A percentile compares a stretch with the other conserved stretches of the same genome.
These are phyloP conservation scores for Aspergillus wentii DNA, from an alignment of 495 filamentous ascomycete genomes.

Conservation along the genomic window DNA sequence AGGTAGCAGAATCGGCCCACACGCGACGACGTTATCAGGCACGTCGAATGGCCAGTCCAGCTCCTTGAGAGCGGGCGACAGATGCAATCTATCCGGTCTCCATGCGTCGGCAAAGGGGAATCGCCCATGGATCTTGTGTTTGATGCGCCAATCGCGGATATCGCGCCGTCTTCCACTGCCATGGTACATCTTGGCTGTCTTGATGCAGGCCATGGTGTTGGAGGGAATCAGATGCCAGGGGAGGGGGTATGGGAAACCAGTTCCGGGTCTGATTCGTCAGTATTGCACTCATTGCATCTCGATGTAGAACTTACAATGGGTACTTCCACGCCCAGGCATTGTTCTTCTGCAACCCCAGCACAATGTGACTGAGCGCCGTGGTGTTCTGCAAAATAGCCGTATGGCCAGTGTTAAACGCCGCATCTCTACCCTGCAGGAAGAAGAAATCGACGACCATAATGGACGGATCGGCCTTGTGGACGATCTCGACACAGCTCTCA, in stretches of 20 bases:
- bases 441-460: constrained; percentile 47
- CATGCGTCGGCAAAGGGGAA: constrained; percentile 30
- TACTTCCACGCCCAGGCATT: constrained; percentile 36
- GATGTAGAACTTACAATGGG: constrained; percentile 34
- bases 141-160: constrained; percentile 20
- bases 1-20: constrained; percentile 40
- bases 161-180: constrained; percentile 16
- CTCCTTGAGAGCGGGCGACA: constrained; percentile 34
- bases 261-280: constrained; percentile 26
- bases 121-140: constrained; percentile 18
- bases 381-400: constrained; percentile 30
- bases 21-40: constrained; percentile 40
- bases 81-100: constrained; percentile 28
- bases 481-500: constrained; percentile 36
- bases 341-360: constrained; percentile 32
- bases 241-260: constrained; percentile 43
- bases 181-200: constrained; percentile 29
- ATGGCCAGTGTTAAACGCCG: constrained; percentile 27
- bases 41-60: constrained; percentile 39
- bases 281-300: too few relatives aligned
- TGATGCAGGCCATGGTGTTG: constrained; percentile 27
- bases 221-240: constrained; percentile 34
- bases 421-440: constrained; percentile 46
- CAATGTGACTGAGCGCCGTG: constrained; percentile 33
- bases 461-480: constrained; percentile 32